Evolutionary conservation across 768 basidiomycete genomes (phyloP), one percentile per base, ranked within the genome.

Genomic region (Suillus plorans): DNA sequence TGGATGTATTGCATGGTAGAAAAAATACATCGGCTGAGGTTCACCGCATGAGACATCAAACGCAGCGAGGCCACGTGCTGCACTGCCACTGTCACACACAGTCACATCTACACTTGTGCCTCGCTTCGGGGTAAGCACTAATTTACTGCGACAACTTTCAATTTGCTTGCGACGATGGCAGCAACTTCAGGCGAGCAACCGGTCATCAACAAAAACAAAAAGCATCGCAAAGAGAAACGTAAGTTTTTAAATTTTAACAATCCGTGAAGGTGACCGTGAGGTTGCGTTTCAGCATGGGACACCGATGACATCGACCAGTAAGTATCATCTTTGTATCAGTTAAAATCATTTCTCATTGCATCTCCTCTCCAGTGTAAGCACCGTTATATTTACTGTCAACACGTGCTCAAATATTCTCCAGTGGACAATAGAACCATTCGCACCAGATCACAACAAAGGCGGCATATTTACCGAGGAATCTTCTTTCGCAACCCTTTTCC

Each of bases 261-360:
- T 16, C 12, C 28, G 9, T 25, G 50, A 59, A 52, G 31, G 52
- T 66, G 72, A 62, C 56, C 53, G 36, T 36, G 36, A 36, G 9
- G 10, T 60, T 59, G 74, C 67, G 58, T 63, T 39, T 65, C 66
- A 98, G 97, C 96, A 73, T 99, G 97, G 97, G 97, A 99, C 74
- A 98, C 96, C 52, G 96, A 98, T 76, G 97, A 97, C 71, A 95
- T 98, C 78, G 93, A 98, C 83, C 96, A 97, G 95, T 97, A 75
- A 88, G 95, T 76, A 9, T n/a, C 52, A 36, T 59, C 59, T 50
- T 36, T 28, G 53, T 67, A 37, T 39, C 47, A 56, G 50, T 52
- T 45, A 59, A 66, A 42, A 61, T 45, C 28, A 56, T 18, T 60
- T 61, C 49, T 59, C 44, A 63, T 63, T 63, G 37, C 60, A 45